Base-by-base conservation (phyloP, 495 filamentous ascomycete species). In the Penicillium cataractarum region DNA sequence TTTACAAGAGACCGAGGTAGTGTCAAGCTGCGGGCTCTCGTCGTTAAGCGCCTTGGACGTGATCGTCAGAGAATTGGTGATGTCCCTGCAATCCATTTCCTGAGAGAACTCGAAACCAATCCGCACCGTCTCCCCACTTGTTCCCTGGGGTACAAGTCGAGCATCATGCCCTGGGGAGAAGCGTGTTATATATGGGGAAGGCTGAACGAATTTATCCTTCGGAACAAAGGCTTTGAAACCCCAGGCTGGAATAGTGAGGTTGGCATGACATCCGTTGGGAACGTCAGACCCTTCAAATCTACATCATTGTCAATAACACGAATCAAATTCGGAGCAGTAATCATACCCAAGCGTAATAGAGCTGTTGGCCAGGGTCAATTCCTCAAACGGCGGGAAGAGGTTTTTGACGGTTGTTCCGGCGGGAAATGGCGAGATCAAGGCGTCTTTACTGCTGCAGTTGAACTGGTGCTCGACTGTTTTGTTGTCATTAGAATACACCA, bases 161-260 rank as follows among this genome's bases (percentile, higher is more conserved):
- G 54, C 37, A 56, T 89, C 86, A 64, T 89, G 86, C 10, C 85
- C 82, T 2, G 86, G 86, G 4, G 66, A 31, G 65, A 88, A 84
- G 48, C 74, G 74, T n/a, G 86, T 88, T 61, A 89, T 80, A 63
- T 82, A 81, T 8, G 86, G 84, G 2, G 76, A 75, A 17, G 82
- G 81, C 15, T 63, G 52, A 5, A 82, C 57, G 63, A 75, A 86
- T 12, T 64, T 60, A 7, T 72, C 58, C 22, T 72, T 74, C 0
- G 82, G 85, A 2, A 87, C 86, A 62, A 84, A 85, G 17, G 80
- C 82, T 55, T 84, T 84, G 75, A 80, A 88, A 32, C 81, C 81
- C 70, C 76, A 89, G 0, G 83, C 75, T 12, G 74, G 56, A 62
- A 87, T 71, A 33, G 77, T 74, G 22, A 88, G 65, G 10, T 63